Percentiles rank a stretch among this genome's conserved stretches.
These are phyloP conservation scores for Taxillus chinensis DNA, from an alignment of 164 flowering plant species.

Conservation along the genomic window DNA sequence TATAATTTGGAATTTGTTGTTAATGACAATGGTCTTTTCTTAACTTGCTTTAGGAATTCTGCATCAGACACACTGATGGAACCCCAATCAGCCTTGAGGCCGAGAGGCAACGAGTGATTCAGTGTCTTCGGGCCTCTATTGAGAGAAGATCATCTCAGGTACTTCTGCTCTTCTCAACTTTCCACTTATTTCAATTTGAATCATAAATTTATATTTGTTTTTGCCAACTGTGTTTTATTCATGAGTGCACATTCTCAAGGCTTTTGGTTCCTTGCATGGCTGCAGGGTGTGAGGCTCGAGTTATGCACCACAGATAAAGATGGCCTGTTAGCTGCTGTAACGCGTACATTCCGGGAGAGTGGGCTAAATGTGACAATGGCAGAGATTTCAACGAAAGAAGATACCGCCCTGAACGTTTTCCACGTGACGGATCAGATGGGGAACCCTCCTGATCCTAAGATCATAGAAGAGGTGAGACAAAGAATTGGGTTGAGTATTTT, in stretches of 20 bases:
- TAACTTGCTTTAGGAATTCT: constrained; percentile 52
- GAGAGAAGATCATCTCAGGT: constrained; percentile 78
- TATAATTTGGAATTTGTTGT: neutral
- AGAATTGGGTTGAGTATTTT: constrained; percentile 51
- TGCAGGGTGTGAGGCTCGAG: constrained; percentile 67
- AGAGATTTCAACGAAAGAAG: constrained; percentile 61
- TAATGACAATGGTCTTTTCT: neutral
- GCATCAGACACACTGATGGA: constrained; percentile 69
- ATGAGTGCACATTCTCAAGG: too few species aligned
- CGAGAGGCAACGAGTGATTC: constrained; percentile 63
- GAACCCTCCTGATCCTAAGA: constrained; percentile 40
- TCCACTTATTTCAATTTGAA: neutral
- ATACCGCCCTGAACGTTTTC: constrained; percentile 52
- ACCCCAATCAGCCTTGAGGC: constrained; percentile 70
- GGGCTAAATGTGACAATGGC: constrained; percentile 84
- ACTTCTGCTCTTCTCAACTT: neutral
- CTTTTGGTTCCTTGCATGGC: neutral
- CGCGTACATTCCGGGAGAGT: constrained; percentile 81
- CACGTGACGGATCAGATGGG: constrained; percentile 70
- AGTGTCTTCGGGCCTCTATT: constrained; percentile 64
- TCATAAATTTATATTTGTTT: too few species aligned
- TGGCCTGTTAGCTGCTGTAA: constrained; percentile 77
- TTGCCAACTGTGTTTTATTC: too few species aligned
- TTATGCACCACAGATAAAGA: constrained; percentile 38
- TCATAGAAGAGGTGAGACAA: constrained; percentile 54